Evolutionary conservation across 2,329 filamentous ascomycete species (phyloP).

Genomic region (Nemania sp.): DNA sequence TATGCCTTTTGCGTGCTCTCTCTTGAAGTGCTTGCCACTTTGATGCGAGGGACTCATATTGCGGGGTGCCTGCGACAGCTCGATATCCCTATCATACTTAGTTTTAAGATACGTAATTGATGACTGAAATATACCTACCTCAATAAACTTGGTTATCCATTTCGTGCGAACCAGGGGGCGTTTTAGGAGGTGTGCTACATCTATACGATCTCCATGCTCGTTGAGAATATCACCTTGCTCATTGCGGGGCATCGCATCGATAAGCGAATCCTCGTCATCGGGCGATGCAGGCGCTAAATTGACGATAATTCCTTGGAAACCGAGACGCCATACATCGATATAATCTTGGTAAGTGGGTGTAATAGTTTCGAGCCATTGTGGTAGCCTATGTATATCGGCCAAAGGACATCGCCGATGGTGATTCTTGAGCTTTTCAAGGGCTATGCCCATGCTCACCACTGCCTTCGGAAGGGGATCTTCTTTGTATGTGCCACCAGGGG

Average conservation of each 20-base stretch:
- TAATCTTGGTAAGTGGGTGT: constrained; percentile 87
- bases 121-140: constrained; percentile 60
- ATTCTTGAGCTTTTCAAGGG: constrained; percentile 84
- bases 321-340: constrained; percentile 87
- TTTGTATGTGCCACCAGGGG: constrained; percentile 63
- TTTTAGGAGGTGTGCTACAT: constrained; percentile 93
- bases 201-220: constrained; percentile 86
- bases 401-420: constrained; percentile 85
- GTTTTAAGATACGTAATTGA: constrained; percentile 37
- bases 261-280: constrained; percentile 71
- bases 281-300: constrained; percentile 80
- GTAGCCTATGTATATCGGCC: constrained; percentile 75
- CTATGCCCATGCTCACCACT: constrained; percentile 93
- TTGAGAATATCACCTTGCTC: constrained; percentile 75
- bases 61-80: constrained; percentile 63
- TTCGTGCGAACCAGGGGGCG: constrained; percentile 89
- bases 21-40: constrained; percentile 80
- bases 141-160: constrained; percentile 85
- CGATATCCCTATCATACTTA: constrained; percentile 67
- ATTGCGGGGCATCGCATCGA: constrained; percentile 70
- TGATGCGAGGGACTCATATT: constrained; percentile 68
- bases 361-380: constrained; percentile 84
- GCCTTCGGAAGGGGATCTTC: constrained; percentile 79
- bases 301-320: constrained; percentile 94
- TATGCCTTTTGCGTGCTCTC: constrained; percentile 78